phyloP scores from a whole-genome alignment of 768 basidiomycete species.

The Xerocomus potaroensis region DNA sequence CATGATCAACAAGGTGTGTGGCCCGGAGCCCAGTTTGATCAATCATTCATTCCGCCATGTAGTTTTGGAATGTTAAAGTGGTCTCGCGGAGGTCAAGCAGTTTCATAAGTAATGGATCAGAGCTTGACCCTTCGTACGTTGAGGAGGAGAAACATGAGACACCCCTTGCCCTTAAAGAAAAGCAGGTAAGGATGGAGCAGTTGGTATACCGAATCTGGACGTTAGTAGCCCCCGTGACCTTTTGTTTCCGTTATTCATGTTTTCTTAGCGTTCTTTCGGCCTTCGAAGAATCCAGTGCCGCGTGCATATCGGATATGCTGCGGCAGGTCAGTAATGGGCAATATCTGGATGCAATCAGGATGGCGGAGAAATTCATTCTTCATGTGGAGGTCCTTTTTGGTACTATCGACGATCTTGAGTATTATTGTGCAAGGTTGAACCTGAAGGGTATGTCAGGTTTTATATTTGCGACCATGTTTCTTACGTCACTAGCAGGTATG shows the following conservation, averaged over 20 bases:
- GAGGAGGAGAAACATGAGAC: slow-evolving; percentile 83
- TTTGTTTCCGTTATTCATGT: slow-evolving; percentile 5
- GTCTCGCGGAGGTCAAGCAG: slow-evolving; percentile 69
- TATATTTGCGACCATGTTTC: slow-evolving; percentile 2
- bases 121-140: slow-evolving; percentile 50
- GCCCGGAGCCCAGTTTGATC: neutral
- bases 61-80: slow-evolving; percentile 99
- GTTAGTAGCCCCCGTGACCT: slow-evolving; percentile 41
- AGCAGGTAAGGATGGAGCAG: slow-evolving; percentile 92
- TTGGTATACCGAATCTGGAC: slow-evolving; percentile 99
- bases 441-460: slow-evolving; percentile 68
- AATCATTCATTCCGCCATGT: slow-evolving; percentile 12
- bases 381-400: slow-evolving; percentile 98
- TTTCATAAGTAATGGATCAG: slow-evolving; percentile 49
- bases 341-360: slow-evolving; percentile 93
- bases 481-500: slow-evolving; percentile 60
- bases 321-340: slow-evolving; percentile 95
- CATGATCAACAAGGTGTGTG: slow-evolving; percentile 95
- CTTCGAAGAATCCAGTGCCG: slow-evolving; percentile 98
- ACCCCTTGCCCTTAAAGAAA: slow-evolving; percentile 75
- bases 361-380: slow-evolving; percentile 98
- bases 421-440: slow-evolving; percentile 70
- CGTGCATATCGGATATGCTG: slow-evolving; percentile 98
- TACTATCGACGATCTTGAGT: slow-evolving; percentile 94
- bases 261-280: slow-evolving; percentile 79